Evolutionary conservation across 768 basidiomycete genomes (phyloP), one percentile per base, ranked within the genome.

Genomic region (Pleurotus giganteus): DNA sequence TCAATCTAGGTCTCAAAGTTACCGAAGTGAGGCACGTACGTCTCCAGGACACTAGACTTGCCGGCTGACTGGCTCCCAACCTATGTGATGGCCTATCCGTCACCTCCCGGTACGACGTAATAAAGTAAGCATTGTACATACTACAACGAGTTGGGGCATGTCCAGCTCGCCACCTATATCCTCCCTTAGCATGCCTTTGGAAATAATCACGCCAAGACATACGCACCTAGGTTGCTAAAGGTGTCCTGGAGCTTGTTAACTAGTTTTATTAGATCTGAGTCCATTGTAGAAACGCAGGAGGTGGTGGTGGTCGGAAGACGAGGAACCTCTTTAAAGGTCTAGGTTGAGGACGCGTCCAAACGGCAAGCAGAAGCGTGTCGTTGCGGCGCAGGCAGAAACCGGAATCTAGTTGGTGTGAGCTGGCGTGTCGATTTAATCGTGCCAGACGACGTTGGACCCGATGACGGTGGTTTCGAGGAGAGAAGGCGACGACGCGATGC

Each of bases 21-120:
- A 21, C 51, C 42, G 55, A n/a, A 55, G 47, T 45, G 59, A 60
- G 54, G 7, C 42, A 79, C 89, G 63, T 63, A 94, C 94, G 90
- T 98, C 74, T 98, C 95, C 54, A 98, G 82, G 51, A 94, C 92
- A 69, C 91, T 93, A 31, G 94, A 97, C 76, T 97, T 98, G 58
- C 95, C 95, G 28, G 94, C 87, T 36, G 94, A 97, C 73, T 98
- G 95, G 63, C 94, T 95, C 55, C 95, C 95, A 64, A 98, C 93
- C 93, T 95, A 63, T 15, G 44, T 54, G 37, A 21, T 29, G 46
- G 34, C 49, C 44, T 47, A 19, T 19, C 45, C 39, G 46, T 54
- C 63, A 56, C 63, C 49, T 54, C 45, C 46, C 57, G 34, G 46
- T 47, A 54, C 29, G 51, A 34, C 50, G 26, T 42, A 6, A 42